phyloP scores from a whole-genome alignment of 2,329 filamentous ascomycete species.

The Claviceps fusiformis region DNA sequence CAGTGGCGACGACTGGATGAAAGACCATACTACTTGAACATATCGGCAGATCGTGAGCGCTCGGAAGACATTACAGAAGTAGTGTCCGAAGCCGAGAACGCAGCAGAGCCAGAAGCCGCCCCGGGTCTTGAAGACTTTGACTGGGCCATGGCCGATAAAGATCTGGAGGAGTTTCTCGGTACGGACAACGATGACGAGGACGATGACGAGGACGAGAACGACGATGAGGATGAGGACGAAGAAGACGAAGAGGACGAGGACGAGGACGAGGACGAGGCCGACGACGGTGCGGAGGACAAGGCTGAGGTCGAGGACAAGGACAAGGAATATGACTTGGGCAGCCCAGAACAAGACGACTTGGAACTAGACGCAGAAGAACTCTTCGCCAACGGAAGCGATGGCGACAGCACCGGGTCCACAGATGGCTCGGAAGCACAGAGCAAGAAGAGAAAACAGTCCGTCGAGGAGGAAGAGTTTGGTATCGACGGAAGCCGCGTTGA shows the following conservation, averaged over 20 bases:
- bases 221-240: slow-evolving; percentile 8
- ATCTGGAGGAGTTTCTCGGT: slow-evolving; percentile 61
- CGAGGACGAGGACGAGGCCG: slow-evolving; percentile 9
- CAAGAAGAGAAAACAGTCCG: slow-evolving; percentile 20
- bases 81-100: slow-evolving; percentile 19
- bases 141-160: slow-evolving; percentile 46
- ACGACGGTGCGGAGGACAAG: slow-evolving; percentile 5
- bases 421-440: slow-evolving; percentile 14
- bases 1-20: slow-evolving; percentile 76
- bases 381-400: slow-evolving; percentile 10
- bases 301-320: slow-evolving; percentile 5
- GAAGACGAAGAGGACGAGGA: slow-evolving; percentile 12
- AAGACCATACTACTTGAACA: slow-evolving; percentile 60
- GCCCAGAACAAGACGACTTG: neutral
- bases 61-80: slow-evolving; percentile 21
- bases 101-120: slow-evolving; percentile 12
- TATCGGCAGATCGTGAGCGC: slow-evolving; percentile 47
- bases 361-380: neutral
- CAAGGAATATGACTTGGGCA: neutral
- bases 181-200: slow-evolving; percentile 28
- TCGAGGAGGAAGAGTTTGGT: slow-evolving; percentile 19
- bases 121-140: slow-evolving; percentile 34
- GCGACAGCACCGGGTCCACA: slow-evolving; percentile 16
- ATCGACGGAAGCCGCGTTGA: slow-evolving; percentile 17
- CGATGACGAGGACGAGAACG: slow-evolving; percentile 7